Percentiles rank a stretch among this genome's conserved stretches.
Conservation (phyloP, 1,284 basidiomycete genomes). For the Salmacisia buchloeana region DNA sequence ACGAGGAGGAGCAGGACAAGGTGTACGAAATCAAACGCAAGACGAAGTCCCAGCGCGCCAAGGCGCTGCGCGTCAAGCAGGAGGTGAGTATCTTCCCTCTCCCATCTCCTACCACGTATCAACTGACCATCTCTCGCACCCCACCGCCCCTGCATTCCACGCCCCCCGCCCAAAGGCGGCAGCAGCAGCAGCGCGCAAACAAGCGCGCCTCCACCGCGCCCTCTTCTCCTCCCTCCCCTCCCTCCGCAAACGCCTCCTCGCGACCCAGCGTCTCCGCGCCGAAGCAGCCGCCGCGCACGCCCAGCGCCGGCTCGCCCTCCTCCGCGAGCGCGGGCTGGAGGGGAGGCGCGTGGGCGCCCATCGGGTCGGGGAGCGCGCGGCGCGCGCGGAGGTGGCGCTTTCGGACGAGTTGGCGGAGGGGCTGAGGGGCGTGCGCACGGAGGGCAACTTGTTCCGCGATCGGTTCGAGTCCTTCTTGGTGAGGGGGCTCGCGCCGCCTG, state of each 20-base stretch:
- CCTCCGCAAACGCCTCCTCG: constrained; percentile 13
- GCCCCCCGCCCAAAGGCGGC: constrained; percentile 6
- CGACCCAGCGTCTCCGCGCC: constrained; percentile 13
- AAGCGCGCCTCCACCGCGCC: constrained; percentile 23
- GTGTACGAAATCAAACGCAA: constrained; percentile 26
- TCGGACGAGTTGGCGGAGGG: constrained; percentile 86
- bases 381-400: constrained; percentile 67
- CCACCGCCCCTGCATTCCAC: not conserved
- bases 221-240: constrained; percentile 27
- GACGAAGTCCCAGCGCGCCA: constrained; percentile 25
- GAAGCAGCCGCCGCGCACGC: constrained; percentile 21
- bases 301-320: constrained; percentile 18
- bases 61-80: constrained; percentile 24
- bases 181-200: constrained; percentile 19
- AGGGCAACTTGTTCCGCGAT: constrained; percentile 87
- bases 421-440: constrained; percentile 74
- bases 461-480: constrained; percentile 76
- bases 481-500: constrained; percentile 69
- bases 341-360: constrained; percentile 32
- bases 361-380: constrained; percentile 17
- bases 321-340: constrained; percentile 25
- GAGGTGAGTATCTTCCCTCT: constrained; percentile 8
- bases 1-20: constrained; percentile 11
- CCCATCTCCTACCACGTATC: not conserved
- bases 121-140: not conserved